Base-by-base conservation (phyloP, 306 rosid species). In the Sindora glabra region DNA sequence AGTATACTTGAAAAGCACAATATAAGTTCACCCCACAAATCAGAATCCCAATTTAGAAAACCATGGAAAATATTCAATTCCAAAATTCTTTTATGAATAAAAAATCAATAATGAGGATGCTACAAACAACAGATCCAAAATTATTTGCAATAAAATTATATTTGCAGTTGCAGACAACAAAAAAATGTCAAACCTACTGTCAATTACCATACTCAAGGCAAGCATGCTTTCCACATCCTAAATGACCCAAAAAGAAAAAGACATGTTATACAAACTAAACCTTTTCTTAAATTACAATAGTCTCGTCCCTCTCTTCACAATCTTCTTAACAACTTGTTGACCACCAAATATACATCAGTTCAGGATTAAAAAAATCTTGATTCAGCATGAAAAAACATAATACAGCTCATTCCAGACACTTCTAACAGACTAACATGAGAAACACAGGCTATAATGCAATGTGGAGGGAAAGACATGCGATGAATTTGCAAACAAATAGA, bases 401-500 rank as follows among this genome's bases (percentile, higher is more conserved):
- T 19, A 24, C 29, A 22, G 22, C 27, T 41, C 14, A 30, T 25
- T 52, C 10, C 24, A 21, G 40, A 32, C 5, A 13, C 17, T 27
- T 24, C 12, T 29, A 19, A 21, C 9, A 18, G 6, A 26, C 42
- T 34, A 36, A 57, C 12, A 56, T 57, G 51, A 33, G 47, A 13
- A 50, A 17, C 42, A 48, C n/a, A 21, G 52, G 36, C 10, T 42
- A 4, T 10, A 41, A 29, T 10, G 21, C 11, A 62, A 21, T 23
- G 47, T 19, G 36, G 51, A 22, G 11, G 27, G n/a, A 60, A 30
- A 53, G 27, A 66, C 27, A 25, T 33, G 51, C 14, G 16, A 14
- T 15, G 62, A 65, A 64, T 10, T 63, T 15, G 30, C 55, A 48
- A 50, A 39, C 55, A 48, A 50, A 39, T 27, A 42, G 38, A 50